phyloP scores from a whole-genome alignment of 139 green algal genomes.

The Volvox reticuliferus region DNA sequence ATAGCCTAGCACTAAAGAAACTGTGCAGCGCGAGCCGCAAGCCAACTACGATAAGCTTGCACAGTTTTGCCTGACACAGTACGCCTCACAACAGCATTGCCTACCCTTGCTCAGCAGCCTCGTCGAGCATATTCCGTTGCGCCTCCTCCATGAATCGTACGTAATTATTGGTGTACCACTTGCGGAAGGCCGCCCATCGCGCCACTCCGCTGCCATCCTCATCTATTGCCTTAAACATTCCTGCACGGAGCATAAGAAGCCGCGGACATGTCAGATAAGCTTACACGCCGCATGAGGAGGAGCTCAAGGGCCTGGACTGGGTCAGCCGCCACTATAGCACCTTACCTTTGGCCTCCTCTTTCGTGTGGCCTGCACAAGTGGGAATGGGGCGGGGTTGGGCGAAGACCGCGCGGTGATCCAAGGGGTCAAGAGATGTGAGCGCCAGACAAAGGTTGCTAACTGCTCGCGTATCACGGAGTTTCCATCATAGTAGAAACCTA shows the following conservation, averaged over 20 bases:
- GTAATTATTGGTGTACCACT: slow-evolving; percentile 34
- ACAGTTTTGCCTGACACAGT: too few species aligned
- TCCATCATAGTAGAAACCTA: too few species aligned
- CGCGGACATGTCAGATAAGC: too few species aligned
- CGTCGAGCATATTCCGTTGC: not conserved
- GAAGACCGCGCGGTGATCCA: not conserved
- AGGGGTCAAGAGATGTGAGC: too few species aligned
- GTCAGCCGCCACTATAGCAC: not conserved
- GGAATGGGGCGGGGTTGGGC: not conserved
- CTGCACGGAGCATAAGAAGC: not conserved
- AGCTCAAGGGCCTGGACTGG: too few species aligned
- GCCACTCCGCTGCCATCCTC: slow-evolving; percentile 15
- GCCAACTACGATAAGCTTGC: too few species aligned
- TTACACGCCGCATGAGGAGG: too few species aligned
- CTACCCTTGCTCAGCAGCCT: not conserved
- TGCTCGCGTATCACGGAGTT: too few species aligned
- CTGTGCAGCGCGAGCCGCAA: too few species aligned
- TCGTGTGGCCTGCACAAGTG: slow-evolving; percentile 11
- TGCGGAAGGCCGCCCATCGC: slow-evolving; percentile 2
- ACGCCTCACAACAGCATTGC: too few species aligned
- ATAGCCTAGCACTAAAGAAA: too few species aligned
- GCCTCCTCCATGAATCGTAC: slow-evolving; percentile 26
- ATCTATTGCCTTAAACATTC: slow-evolving; percentile 17
- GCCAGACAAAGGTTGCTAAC: too few species aligned
- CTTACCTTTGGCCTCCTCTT: slow-evolving; percentile 30